Conservation (phyloP, 495 filamentous ascomycete genomes). For the Thermochaetoides thermophila region DNA sequence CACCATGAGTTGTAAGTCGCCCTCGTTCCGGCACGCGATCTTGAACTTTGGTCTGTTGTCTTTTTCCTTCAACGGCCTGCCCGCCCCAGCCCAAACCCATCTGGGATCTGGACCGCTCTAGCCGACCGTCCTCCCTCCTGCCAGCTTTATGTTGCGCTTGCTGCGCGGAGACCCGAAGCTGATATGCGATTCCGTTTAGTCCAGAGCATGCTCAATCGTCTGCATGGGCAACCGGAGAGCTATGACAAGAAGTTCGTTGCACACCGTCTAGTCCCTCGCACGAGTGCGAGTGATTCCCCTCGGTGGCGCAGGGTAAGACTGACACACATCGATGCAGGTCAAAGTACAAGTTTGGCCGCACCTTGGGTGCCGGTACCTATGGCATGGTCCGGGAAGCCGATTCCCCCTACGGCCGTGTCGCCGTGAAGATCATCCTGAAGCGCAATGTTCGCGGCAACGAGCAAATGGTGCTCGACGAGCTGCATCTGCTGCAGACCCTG, state of each 20-base stretch:
- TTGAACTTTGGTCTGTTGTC: conserved; percentile 12
- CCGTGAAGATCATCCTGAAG: conserved; percentile 98
- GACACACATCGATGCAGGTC: conserved; percentile 36
- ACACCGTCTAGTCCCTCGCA: too few relatives aligned
- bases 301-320: too few relatives aligned
- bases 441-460: conserved; percentile 98
- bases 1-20: conserved; percentile 26
- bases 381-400: conserved; percentile 96
- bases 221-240: conserved; percentile 91
- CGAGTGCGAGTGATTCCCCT: too few relatives aligned
- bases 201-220: conserved; percentile 87
- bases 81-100: too few relatives aligned
- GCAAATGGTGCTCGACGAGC: conserved; percentile 95
- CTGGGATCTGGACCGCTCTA: too few relatives aligned
- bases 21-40: conserved; percentile 11
- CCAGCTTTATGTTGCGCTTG: not conserved
- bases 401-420: conserved; percentile 67
- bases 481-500: conserved; percentile 78
- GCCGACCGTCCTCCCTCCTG: conserved; percentile 1
- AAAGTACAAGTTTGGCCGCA: conserved; percentile 81
- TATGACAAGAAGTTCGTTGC: conserved; percentile 89
- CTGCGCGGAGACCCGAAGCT: not conserved
- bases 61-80: not conserved
- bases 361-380: conserved; percentile 92
- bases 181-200: conserved; percentile 35